These are phyloP conservation scores for Solanum hybrid DNA, from an alignment of 305 asterid species.

Conservation along the genomic window DNA sequence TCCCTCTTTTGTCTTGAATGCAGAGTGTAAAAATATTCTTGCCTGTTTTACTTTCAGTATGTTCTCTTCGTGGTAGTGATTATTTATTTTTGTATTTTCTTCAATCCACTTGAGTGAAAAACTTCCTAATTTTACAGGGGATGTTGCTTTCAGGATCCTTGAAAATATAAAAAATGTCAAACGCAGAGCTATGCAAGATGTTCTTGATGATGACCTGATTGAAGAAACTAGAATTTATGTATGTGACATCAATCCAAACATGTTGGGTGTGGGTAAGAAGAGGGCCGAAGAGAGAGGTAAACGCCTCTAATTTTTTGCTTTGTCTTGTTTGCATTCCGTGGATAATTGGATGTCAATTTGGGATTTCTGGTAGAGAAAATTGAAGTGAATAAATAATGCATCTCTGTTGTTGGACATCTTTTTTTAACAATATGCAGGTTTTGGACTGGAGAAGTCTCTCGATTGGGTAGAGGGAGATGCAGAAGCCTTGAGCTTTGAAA, in stretches of 20 bases:
- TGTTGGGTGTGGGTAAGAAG: constrained; percentile 77
- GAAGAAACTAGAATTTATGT: constrained; percentile 70
- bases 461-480: constrained; percentile 96
- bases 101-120: not conserved
- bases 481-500: constrained; percentile 66
- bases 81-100: not conserved
- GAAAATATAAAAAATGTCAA: constrained; percentile 44
- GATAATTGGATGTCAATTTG: not conserved
- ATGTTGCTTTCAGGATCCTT: constrained; percentile 85
- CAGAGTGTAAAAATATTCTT: not conserved
- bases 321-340: not conserved
- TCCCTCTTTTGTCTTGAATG: not conserved
- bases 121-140: constrained; percentile 55
- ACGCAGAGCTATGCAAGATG: constrained; percentile 50
- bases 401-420: not conserved
- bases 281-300: constrained; percentile 76
- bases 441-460: constrained; percentile 49
- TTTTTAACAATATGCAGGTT: constrained; percentile 28
- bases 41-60: not conserved
- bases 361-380: not conserved
- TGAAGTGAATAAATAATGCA: too few relatives aligned
- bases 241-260: constrained; percentile 83
- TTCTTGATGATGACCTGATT: constrained; percentile 40
- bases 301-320: not conserved
- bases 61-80: not conserved